These are phyloP conservation scores for Fraxinus paxiana DNA, from an alignment of 305 asterid species.

Conservation along the genomic window DNA sequence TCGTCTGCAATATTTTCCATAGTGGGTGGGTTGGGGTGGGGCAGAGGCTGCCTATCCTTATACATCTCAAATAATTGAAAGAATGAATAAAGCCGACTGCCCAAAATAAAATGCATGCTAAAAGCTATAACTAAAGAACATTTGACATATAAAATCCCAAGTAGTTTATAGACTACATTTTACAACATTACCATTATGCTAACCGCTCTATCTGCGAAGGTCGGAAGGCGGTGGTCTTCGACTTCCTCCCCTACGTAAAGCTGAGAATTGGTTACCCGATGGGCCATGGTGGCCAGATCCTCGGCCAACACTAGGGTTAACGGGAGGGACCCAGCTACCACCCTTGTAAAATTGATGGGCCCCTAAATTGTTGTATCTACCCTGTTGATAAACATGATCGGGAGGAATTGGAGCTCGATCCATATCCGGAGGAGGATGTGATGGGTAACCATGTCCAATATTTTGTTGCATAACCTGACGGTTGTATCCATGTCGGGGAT, in stretches of 20 bases:
- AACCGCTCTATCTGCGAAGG: constrained; percentile 37
- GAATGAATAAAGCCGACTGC: neutral
- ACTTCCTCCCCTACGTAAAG: constrained; percentile 53
- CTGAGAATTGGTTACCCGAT: constrained; percentile 58
- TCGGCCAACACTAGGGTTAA: constrained; percentile 38
- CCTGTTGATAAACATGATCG: constrained; percentile 37
- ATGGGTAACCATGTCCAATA: constrained; percentile 36
- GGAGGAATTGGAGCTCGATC: constrained; percentile 35
- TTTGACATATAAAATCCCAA: neutral
- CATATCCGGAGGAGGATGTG: constrained; percentile 32
- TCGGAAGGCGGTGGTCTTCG: constrained; percentile 59
- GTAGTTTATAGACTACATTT: neutral
- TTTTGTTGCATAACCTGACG: constrained; percentile 33
- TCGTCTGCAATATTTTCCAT: neutral
- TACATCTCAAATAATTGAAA: neutral
- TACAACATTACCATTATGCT: constrained; percentile 18
- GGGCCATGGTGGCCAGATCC: constrained; percentile 48
- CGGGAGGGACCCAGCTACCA: constrained; percentile 36
- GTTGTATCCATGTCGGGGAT: constrained; percentile 38
- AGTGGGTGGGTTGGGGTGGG: neutral
- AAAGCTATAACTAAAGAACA: neutral
- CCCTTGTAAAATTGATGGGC: constrained; percentile 30
- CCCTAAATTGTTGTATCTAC: constrained; percentile 34
- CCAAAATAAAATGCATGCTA: neutral
- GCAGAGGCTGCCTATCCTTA: neutral